Conservation (phyloP, 2,329 filamentous ascomycete species). For the Aurifilum marmelostoma region DNA sequence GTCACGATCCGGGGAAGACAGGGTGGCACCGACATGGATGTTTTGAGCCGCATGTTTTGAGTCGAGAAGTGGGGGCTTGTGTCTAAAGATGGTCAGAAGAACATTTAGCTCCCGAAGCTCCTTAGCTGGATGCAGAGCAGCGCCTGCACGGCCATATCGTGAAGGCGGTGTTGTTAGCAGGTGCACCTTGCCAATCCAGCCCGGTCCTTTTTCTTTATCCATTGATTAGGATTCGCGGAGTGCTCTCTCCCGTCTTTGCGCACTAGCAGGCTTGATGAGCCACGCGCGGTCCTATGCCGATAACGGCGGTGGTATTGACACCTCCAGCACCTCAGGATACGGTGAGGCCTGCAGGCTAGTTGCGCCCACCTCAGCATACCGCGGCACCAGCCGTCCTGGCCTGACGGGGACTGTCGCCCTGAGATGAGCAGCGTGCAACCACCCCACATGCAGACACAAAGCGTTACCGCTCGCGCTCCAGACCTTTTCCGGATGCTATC, state of each 20-base stretch:
- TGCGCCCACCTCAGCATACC: background rate
- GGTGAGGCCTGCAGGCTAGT: background rate
- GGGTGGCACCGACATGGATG: slow-evolving; percentile 16
- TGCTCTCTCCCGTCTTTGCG: background rate
- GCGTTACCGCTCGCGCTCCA: too few species aligned
- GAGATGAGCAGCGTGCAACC: background rate
- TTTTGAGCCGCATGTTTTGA: slow-evolving; percentile 21
- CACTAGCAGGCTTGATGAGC: background rate
- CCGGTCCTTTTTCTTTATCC: too few species aligned
- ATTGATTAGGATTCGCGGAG: background rate
- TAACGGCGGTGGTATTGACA: background rate
- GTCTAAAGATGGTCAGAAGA: background rate
- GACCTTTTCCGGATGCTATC: too few species aligned
- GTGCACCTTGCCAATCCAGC: background rate
- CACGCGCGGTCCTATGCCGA: background rate
- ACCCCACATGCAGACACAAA: too few species aligned
- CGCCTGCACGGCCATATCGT: background rate
- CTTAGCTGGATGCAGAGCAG: background rate
- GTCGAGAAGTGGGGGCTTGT: background rate
- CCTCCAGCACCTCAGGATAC: background rate
- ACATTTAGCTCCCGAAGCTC: background rate
- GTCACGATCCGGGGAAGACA: slow-evolving; percentile 17
- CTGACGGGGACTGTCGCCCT: background rate
- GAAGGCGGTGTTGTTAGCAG: background rate
- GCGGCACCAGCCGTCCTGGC: background rate